These are phyloP conservation scores for Jatropha multifida DNA, from an alignment of 441 rosid species.

Conservation along the genomic window DNA sequence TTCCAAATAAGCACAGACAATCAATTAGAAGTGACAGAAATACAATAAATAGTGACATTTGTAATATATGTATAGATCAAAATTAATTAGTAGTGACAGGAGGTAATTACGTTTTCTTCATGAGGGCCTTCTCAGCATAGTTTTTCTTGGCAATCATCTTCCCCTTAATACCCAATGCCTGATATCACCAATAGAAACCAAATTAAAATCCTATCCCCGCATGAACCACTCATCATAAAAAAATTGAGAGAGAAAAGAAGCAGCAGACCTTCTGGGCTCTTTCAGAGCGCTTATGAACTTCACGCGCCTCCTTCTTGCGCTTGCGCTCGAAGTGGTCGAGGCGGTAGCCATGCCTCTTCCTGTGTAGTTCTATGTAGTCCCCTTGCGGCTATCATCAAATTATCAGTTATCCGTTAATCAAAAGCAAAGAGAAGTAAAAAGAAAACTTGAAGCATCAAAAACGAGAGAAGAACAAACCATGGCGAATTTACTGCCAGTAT, in stretches of 20 bases:
- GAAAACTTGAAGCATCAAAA: not conserved
- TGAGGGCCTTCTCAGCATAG: slow-evolving; percentile 85
- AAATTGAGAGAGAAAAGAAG: not conserved
- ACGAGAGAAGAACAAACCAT: slow-evolving; percentile 36
- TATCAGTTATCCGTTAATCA: not conserved
- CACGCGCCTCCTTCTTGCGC: slow-evolving; percentile 93
- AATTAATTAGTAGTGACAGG: not conserved
- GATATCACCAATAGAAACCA: slow-evolving; percentile 2
- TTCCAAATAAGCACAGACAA: not conserved
- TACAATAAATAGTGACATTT: no score
- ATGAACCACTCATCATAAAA: not conserved
- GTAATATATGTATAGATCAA: no score
- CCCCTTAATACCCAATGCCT: slow-evolving; percentile 92
- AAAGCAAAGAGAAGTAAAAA: not conserved
- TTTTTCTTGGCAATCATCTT: slow-evolving; percentile 91
- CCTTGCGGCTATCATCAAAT: slow-evolving; percentile 70
- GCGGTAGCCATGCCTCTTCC: slow-evolving; percentile 80
- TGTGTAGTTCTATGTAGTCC: slow-evolving; percentile 73
- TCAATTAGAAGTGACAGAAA: not conserved
- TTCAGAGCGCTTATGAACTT: slow-evolving; percentile 67
- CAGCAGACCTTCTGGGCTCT: slow-evolving; percentile 60
- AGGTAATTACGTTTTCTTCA: slow-evolving; percentile 86
- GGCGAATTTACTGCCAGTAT: slow-evolving; percentile 8
- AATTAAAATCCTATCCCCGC: slow-evolving; percentile 6
- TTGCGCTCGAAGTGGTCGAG: slow-evolving; percentile 67